Percentiles rank a stretch among this genome's conserved stretches.
phyloP scores from a whole-genome alignment of 106 monocot species.

The Allium cepa region DNA sequence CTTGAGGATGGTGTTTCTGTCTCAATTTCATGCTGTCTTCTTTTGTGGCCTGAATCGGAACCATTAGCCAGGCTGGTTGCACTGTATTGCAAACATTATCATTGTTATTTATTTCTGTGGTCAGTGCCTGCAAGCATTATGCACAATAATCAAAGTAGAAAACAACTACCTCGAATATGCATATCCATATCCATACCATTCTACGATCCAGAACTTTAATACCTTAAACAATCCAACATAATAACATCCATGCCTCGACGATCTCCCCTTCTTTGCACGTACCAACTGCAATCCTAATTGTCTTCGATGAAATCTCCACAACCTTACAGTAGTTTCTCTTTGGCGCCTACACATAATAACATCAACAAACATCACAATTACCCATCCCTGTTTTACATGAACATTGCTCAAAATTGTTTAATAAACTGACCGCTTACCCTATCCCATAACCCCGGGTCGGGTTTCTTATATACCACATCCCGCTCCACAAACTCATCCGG shows the following conservation, averaged over 20 bases:
- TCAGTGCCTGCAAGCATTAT: too few species aligned
- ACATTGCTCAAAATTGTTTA: not conserved
- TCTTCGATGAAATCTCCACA: slow-evolving; percentile 17
- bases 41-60: not conserved
- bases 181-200: too few species aligned
- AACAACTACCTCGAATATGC: too few species aligned
- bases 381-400: too few species aligned
- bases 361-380: not conserved
- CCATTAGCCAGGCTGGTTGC: too few species aligned
- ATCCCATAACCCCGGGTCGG: slow-evolving; percentile 73
- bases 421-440: slow-evolving; percentile 25
- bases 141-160: not conserved
- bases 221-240: too few species aligned
- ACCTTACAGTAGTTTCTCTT: slow-evolving; percentile 57
- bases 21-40: too few species aligned
- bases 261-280: slow-evolving; percentile 15
- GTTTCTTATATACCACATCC: slow-evolving; percentile 64
- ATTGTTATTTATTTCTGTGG: not conserved
- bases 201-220: too few species aligned
- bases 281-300: slow-evolving; percentile 15
- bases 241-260: not conserved
- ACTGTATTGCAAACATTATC: not conserved
- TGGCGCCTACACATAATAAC: slow-evolving; percentile 21
- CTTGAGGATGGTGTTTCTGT: not conserved
- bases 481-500: slow-evolving; percentile 41